These are phyloP conservation scores for Lachnellula hyalina DNA, from an alignment of 2,329 filamentous ascomycete species.

Conservation along the genomic window DNA sequence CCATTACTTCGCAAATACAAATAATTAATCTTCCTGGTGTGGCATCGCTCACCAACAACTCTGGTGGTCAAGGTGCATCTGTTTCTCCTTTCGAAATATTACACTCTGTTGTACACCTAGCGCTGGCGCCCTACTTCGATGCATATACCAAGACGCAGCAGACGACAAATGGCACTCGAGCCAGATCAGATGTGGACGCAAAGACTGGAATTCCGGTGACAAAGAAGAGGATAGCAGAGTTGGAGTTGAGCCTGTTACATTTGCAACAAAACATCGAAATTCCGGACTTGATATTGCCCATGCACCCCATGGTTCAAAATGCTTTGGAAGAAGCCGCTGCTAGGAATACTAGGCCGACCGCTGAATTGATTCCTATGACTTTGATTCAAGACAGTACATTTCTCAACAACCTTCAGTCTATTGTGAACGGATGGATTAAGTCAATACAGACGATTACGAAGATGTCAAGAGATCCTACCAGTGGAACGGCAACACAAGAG, in stretches of 20 bases:
- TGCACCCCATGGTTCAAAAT: constrained; percentile 82
- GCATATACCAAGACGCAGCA: constrained; percentile 85
- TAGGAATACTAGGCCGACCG: constrained; percentile 61
- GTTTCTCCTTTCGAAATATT: constrained; percentile 87
- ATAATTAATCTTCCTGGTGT: constrained; percentile 87
- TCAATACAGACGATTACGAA: constrained; percentile 96
- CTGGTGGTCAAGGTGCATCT: constrained; percentile 63
- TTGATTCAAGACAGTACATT: constrained; percentile 87
- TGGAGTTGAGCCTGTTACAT: constrained; percentile 85
- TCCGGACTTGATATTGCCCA: constrained; percentile 78
- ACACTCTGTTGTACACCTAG: constrained; percentile 86
- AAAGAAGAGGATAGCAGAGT: constrained; percentile 92
- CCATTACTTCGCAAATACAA: constrained; percentile 83
- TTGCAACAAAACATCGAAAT: constrained; percentile 98
- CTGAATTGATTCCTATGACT: constrained; percentile 69
- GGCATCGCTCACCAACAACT: constrained; percentile 57
- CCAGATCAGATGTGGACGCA: constrained; percentile 77
- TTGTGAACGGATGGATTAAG: constrained; percentile 97
- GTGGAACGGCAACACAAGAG: constrained; percentile 83
- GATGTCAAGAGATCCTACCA: constrained; percentile 76
- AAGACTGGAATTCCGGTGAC: constrained; percentile 96
- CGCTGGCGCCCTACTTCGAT: constrained; percentile 93
- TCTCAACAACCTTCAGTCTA: constrained; percentile 87
- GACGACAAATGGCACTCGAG: constrained; percentile 57
- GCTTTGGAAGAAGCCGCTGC: constrained; percentile 73